A percentile compares a stretch with the other conserved stretches of the same genome.
Conservation (phyloP, 1,139 yeast species). For the Lodderomyces theae region DNA sequence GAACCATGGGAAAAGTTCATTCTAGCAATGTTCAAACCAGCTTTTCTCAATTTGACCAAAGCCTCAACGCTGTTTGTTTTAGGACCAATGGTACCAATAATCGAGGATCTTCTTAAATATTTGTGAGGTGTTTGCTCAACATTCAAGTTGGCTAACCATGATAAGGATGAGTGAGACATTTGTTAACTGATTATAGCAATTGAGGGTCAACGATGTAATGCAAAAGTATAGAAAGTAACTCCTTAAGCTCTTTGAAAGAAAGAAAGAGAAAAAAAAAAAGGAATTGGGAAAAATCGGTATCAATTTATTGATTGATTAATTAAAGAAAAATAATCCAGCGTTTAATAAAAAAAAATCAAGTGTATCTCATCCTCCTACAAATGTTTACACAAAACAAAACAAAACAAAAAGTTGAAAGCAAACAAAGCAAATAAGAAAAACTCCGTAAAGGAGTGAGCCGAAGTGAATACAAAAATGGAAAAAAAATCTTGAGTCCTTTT, state of each 20-base stretch:
- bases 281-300: neutral
- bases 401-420: no score
- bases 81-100: slow-evolving; percentile 98
- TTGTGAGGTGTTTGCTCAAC: slow-evolving; percentile 76
- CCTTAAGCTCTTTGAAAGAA: neutral
- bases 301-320: neutral
- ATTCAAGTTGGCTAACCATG: slow-evolving; percentile 85
- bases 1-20: slow-evolving; percentile 99
- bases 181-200: neutral
- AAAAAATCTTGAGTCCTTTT: no score
- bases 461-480: neutral
- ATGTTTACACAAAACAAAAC: neutral
- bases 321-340: neutral
- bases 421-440: slow-evolving; percentile 1
- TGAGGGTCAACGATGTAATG: neutral
- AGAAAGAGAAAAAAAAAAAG: slow-evolving; percentile 1
- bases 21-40: slow-evolving; percentile 95
- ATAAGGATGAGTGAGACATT: slow-evolving; percentile 37
- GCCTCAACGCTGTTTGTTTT: slow-evolving; percentile 89
- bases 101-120: slow-evolving; percentile 89
- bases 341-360: neutral
- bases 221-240: slow-evolving; percentile 5
- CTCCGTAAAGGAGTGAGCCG: slow-evolving; percentile 8
- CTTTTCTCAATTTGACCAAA: slow-evolving; percentile 85
- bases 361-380: neutral